Evolutionary conservation across 2,329 filamentous ascomycete genomes (phyloP), one percentile per base, ranked within the genome.

Genomic region (Macrophomina tecta): DNA sequence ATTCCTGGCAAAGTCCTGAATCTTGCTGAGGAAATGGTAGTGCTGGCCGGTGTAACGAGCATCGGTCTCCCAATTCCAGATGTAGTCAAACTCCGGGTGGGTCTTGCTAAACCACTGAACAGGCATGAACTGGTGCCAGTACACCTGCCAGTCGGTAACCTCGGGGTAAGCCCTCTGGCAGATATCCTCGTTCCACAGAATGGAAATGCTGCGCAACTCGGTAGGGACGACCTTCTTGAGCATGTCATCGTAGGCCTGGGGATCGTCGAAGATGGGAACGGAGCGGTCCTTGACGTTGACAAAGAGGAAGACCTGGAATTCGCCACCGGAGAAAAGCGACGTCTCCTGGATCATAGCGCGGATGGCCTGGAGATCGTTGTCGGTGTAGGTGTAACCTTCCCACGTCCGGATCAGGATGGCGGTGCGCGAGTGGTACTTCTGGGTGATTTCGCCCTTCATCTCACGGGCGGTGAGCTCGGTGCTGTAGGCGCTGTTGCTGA

Each of bases 1-100:
- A 46, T 81, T 78, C 66, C 82, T 81, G 12, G 83, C 83, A 69
- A 86, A 87, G 1, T 83, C 78, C 28, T 81, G 79, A 7, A 93
- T 78, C 69, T 89, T 89, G 71, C 90, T 85, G 51, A 93, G 86
- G 70, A 94, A 87, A 72, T 94, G 90, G 77, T 94, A 94, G 79
- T 93, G 89, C 69, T 95, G 91, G 8, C 92, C 92, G 0, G 89
- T 92, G 73, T 91, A 90, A 56, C 92, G 86, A 38, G 90, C 89
- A 74, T 95, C 91, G 79, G 93, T 91, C 75, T 95, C 92, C 91
- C 91, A 94, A 76, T 94, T 94, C 91, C 92, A 83, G 71, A 93
- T 84, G 72, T 87, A 93, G 71, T 94, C 90, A 70, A 91, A 95
- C 72, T 94, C 88, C 0, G 91, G 91, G 72, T 93, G 89, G 60